A percentile compares a stretch with the other conserved stretches of the same genome.
Conservation (phyloP, 441 rosid species). For the Viola pubescens region DNA sequence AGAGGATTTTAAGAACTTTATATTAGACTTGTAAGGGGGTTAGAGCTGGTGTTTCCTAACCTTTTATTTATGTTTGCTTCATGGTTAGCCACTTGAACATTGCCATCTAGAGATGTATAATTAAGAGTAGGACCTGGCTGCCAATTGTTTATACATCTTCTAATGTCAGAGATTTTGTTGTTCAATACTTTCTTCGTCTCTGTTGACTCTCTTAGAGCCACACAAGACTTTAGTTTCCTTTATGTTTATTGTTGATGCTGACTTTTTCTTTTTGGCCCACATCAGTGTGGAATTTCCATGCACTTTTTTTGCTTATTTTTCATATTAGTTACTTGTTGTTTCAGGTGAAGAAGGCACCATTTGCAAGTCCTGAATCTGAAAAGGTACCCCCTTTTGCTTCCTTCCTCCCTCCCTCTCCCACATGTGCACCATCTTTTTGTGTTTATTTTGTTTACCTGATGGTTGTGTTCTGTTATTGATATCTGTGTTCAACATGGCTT, state of each 20-base stretch:
- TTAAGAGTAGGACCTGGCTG: not conserved
- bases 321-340: constrained; percentile 13
- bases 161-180: not conserved
- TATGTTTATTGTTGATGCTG: no score
- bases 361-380: constrained; percentile 25
- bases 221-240: no score
- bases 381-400: constrained; percentile 35
- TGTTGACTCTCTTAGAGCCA: not conserved
- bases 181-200: not conserved
- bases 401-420: not conserved
- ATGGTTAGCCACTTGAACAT: no score
- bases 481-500: not conserved
- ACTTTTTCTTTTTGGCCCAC: not conserved
- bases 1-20: no score
- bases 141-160: not conserved
- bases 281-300: not conserved
- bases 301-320: constrained; percentile 3
- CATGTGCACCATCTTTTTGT: not conserved
- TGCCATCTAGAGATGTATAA: no score
- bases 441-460: not conserved
- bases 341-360: constrained; percentile 55
- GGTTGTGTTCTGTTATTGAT: not conserved
- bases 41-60: no score
- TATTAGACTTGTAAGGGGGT: no score
- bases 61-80: no score